phyloP scores from a whole-genome alignment of 2,329 filamentous ascomycete genomes.

The Fusarium ambrosium region DNA sequence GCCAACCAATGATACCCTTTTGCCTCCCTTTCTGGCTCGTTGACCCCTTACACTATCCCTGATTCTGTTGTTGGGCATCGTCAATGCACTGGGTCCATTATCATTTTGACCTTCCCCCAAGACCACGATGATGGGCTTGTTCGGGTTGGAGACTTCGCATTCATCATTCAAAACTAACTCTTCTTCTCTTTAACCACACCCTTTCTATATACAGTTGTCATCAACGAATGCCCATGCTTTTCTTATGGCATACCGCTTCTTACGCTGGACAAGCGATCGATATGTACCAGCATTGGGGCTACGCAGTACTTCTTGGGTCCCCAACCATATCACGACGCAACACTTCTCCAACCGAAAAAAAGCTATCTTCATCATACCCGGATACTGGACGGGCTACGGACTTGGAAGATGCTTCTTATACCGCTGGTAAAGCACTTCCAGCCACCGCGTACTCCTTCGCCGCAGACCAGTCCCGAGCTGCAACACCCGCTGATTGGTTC shows the following conservation, averaged over 20 bases:
- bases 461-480: too few species aligned
- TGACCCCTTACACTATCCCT: background rate
- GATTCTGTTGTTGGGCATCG: background rate
- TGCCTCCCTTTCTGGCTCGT: background rate
- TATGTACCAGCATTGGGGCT: too few species aligned
- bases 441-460: too few species aligned
- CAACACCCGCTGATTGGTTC: too few species aligned
- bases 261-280: too few species aligned
- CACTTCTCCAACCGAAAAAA: too few species aligned
- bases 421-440: too few species aligned
- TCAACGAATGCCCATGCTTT: background rate
- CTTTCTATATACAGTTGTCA: background rate
- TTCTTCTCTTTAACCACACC: background rate
- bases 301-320: too few species aligned
- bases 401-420: too few species aligned
- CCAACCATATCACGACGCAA: too few species aligned
- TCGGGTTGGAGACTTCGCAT: background rate
- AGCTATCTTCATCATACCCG: too few species aligned
- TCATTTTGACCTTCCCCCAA: background rate
- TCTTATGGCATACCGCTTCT: background rate
- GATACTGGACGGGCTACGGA: too few species aligned
- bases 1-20: background rate
- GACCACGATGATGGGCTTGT: background rate
- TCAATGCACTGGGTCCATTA: fast-evolving
- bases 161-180: background rate